Percentiles rank a stretch among this genome's conserved stretches.
Evolutionary conservation across 2,329 filamentous ascomycete genomes (phyloP).

Genomic region (Aspergillus jensenii): DNA sequence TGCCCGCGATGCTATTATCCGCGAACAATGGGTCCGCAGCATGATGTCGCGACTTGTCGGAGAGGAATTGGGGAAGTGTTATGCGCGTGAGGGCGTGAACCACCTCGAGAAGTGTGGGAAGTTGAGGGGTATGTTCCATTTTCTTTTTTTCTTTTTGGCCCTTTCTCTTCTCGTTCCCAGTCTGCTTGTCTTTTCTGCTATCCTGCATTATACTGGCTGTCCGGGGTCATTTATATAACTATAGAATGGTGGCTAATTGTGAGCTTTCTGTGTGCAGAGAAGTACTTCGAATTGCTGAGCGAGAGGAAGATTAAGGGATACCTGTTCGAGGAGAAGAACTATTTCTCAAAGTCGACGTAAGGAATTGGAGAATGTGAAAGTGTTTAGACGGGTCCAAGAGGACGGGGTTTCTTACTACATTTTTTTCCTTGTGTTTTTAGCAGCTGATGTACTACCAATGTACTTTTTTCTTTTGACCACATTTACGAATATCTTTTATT

Average conservation of each 20-base stretch:
- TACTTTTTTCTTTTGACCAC: not conserved
- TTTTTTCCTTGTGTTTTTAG: conserved; percentile 12
- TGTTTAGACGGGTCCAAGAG: not conserved
- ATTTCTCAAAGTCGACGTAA: conserved; percentile 42
- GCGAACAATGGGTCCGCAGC: conserved; percentile 67
- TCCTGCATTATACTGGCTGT: not conserved
- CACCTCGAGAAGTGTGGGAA: conserved; percentile 68
- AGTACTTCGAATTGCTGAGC: conserved; percentile 64
- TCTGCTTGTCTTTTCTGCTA: not conserved
- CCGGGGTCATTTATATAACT: not conserved
- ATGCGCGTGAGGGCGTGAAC: conserved; percentile 64
- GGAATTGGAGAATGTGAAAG: not conserved
- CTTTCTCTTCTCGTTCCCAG: not conserved
- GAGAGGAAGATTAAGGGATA: conserved; percentile 64
- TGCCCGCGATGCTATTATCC: conserved; percentile 64
- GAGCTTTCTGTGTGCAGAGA: conserved; percentile 46
- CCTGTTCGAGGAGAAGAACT: conserved; percentile 65
- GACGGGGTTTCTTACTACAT: conserved; percentile 1
- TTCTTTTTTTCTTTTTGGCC: not conserved
- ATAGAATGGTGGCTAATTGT: not conserved
- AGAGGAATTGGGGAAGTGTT: conserved; percentile 68
- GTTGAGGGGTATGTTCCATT: conserved; percentile 58
- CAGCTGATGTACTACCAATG: conserved; percentile 10
- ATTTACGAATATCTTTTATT: not conserved
- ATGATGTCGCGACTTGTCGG: conserved; percentile 68